Base-by-base conservation (phyloP, 73 alveolate genomes). In the Paramecium tetraurelia region DNA sequence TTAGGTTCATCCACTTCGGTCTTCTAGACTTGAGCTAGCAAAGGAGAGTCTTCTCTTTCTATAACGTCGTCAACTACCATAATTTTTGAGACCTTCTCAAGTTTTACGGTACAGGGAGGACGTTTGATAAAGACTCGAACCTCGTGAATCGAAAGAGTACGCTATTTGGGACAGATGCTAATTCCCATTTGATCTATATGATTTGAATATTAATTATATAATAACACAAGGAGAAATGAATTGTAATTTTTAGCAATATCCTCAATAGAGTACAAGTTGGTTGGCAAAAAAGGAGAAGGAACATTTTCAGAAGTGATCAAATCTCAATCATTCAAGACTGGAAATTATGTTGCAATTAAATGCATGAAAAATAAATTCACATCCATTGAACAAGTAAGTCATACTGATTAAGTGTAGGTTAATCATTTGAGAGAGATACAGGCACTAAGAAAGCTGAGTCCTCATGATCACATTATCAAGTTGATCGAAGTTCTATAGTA, bases 271-370 rank as follows among this genome's bases (percentile, higher is more conserved):
- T 96, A 96, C 84, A 92, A 96, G 43, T 50, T 96, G 22, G 93
- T 96, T n/a, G 89, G 96, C 35, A 96, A 96, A 93, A 86, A 95
- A 72, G 99, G 99, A 69, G 99, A 98, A 93, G 99, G 99, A 29
- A 98, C 99, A 58, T 98, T 98, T 86, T 96, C 99, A 22, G 99
- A 98, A 85, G 99, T 98, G 22, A 94, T 98, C 68, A 98, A 98
- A 80, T 99, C 99, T 8, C 98, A 98, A 95, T 92, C 98, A 75
- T 87, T 98, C 40, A 96, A 94, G 69, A 96, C 99, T 0, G 99
- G 99, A 11, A 48, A 94, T 57, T 97, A 85, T 69, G 99, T 98
- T 0, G 99, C 99, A 36, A 98, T 98, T 48, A 98, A 98, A 93
- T 97, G 99, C 90, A 95, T 98, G 97, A 98, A 98, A 93, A 92